These are phyloP conservation scores for Pythium periplocum DNA, from an alignment of 352 stramenopile genomes.

Conservation along the genomic window DNA sequence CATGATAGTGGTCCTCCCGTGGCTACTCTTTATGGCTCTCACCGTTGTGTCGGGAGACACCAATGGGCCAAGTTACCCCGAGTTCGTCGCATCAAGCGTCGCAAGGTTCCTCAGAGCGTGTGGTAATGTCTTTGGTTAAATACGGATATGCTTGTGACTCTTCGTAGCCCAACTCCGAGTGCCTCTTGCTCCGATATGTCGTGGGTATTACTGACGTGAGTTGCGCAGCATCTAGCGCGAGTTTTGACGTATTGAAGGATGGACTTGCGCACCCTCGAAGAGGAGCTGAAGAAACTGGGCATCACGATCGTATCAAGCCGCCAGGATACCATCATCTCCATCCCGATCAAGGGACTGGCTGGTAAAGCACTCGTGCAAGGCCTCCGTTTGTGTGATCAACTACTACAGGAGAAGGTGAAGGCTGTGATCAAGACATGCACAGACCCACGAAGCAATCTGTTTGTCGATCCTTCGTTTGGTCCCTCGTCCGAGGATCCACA, in stretches of 20 bases:
- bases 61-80: no score
- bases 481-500: constrained; percentile 44
- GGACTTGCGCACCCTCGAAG: constrained; percentile 55
- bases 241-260: constrained; percentile 4
- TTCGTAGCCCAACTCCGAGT: no score
- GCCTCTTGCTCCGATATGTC: no score
- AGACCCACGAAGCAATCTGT: constrained; percentile 44
- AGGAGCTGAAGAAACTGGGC: constrained; percentile 78
- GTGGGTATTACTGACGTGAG: no score
- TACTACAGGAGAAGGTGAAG: constrained; percentile 75
- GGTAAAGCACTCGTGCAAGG: constrained; percentile 51
- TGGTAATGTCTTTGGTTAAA: no score
- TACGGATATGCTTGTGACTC: no score
- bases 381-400: constrained; percentile 54
- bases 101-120: no score
- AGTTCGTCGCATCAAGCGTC: no score
- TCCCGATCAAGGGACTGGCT: constrained; percentile 69
- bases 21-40: constrained; percentile 24
- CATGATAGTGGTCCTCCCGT: constrained; percentile 21
- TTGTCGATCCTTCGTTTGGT: constrained; percentile 81
- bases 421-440: constrained; percentile 46
- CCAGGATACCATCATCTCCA: constrained; percentile 70
- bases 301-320: constrained; percentile 67
- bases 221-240: no score
- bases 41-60: constrained; percentile 9